A percentile compares a stretch with the other conserved stretches of the same genome.
Evolutionary conservation across 257 asterid species (phyloP).

Genomic region (Coffea canephora): DNA sequence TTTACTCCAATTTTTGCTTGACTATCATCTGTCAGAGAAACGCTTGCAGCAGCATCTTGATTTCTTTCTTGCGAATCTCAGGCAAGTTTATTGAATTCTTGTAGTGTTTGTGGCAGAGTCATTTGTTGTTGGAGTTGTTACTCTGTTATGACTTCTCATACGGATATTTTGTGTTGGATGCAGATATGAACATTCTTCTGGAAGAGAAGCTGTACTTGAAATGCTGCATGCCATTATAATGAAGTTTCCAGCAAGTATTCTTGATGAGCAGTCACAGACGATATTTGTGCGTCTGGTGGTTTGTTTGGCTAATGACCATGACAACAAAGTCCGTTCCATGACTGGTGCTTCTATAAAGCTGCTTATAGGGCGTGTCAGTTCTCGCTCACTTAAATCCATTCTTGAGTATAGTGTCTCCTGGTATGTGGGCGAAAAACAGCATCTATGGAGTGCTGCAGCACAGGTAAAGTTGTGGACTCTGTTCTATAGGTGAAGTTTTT

Average conservation of each 20-base stretch:
- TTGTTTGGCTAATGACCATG: constrained; percentile 76
- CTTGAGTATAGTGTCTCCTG: constrained; percentile 71
- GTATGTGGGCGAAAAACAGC: constrained; percentile 66
- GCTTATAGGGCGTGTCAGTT: constrained; percentile 61
- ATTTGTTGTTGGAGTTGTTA: too few relatives aligned
- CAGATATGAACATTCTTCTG: too few relatives aligned
- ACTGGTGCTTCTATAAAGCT: constrained; percentile 71
- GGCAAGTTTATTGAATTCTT: too few relatives aligned
- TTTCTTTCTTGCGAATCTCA: too few relatives aligned
- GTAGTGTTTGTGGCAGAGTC: too few relatives aligned
- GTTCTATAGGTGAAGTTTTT: not conserved
- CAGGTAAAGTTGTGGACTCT: constrained; percentile 47
- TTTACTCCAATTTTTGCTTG: too few relatives aligned
- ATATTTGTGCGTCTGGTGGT: constrained; percentile 66
- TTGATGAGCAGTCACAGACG: constrained; percentile 66
- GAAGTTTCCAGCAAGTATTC: constrained; percentile 53
- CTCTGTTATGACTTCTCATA: too few relatives aligned
- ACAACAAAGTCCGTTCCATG: constrained; percentile 80
- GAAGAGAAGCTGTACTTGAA: not conserved
- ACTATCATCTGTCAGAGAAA: too few relatives aligned
- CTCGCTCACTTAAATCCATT: constrained; percentile 45
- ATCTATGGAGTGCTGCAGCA: constrained; percentile 84
- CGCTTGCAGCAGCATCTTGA: too few relatives aligned
- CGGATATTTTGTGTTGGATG: too few relatives aligned
- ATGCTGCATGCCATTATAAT: constrained; percentile 73